These are phyloP conservation scores for Pseudogymnoascus sp. DNA, from an alignment of 2,329 filamentous ascomycete genomes.

Conservation along the genomic window DNA sequence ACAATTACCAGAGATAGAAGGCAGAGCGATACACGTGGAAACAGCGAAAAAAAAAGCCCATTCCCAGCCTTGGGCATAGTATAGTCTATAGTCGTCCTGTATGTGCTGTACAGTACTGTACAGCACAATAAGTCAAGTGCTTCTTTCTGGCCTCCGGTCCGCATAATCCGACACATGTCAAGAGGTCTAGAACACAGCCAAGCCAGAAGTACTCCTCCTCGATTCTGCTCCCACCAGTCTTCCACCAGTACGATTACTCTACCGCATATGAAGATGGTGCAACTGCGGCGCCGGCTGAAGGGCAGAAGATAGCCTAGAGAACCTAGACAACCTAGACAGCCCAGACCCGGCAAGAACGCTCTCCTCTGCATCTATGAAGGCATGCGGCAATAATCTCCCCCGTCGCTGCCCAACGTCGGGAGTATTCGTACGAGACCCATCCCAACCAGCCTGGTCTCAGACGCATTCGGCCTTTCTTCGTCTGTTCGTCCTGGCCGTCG, in stretches of 20 bases:
- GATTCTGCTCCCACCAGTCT: not conserved
- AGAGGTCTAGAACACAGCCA: slow-evolving; percentile 2
- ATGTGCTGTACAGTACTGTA: not conserved
- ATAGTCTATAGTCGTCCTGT: not conserved
- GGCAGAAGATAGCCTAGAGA: not conserved
- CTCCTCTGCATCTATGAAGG: not conserved
- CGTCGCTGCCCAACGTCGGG: slow-evolving; percentile 1
- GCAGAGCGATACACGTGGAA: not conserved
- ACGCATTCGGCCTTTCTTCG: not conserved
- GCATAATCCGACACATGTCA: not conserved
- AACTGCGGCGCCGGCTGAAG: not conserved
- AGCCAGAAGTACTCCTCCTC: not conserved
- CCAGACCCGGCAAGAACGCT: not conserved
- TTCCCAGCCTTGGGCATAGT: not conserved
- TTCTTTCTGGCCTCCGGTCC: not conserved
- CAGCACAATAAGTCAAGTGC: not conserved
- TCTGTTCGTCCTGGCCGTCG: not conserved
- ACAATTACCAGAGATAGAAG: not conserved
- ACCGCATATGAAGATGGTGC: not conserved
- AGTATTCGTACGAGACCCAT: not conserved
- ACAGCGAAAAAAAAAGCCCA: not conserved
- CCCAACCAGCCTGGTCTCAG: not conserved
- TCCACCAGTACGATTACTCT: not conserved
- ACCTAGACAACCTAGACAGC: not conserved
- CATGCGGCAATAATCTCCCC: not conserved